A percentile compares a stretch with the other conserved stretches of the same genome.
Evolutionary conservation across 2,329 filamentous ascomycete species (phyloP).

Genomic region (Magnaporthiopsis incrustans): DNA sequence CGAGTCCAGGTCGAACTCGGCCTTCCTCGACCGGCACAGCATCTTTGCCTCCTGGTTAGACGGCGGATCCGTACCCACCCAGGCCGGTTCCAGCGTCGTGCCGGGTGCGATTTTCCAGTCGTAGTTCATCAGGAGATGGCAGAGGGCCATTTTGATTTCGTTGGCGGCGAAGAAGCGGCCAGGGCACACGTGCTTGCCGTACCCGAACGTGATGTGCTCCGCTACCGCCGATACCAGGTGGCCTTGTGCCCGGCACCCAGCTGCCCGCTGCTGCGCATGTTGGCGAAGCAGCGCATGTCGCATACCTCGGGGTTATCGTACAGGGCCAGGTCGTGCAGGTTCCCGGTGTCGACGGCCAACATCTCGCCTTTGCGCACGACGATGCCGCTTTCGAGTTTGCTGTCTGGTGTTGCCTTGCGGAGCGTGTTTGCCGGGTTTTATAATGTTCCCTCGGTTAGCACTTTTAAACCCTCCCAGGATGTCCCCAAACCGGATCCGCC

Average conservation of each 20-base stretch:
- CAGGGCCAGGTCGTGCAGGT: neutral
- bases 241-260: neutral
- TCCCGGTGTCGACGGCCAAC: neutral
- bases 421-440: neutral
- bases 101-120: too few species aligned
- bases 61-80: neutral
- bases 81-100: too few species aligned
- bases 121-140: neutral
- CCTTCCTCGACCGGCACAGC: neutral
- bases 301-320: neutral
- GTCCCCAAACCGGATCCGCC: too few species aligned
- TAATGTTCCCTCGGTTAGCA: too few species aligned
- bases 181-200: too few species aligned
- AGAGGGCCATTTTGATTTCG: neutral
- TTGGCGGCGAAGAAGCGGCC: neutral
- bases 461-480: too few species aligned
- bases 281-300: neutral
- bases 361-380: neutral
- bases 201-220: neutral
- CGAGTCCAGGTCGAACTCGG: slow-evolving; percentile 1
- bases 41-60: neutral
- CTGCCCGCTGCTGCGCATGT: neutral
- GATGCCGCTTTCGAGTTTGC: neutral
- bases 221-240: neutral
- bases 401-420: neutral